Base-by-base conservation (phyloP, 2,329 filamentous ascomycete genomes). In the Fusarium metavorans region DNA sequence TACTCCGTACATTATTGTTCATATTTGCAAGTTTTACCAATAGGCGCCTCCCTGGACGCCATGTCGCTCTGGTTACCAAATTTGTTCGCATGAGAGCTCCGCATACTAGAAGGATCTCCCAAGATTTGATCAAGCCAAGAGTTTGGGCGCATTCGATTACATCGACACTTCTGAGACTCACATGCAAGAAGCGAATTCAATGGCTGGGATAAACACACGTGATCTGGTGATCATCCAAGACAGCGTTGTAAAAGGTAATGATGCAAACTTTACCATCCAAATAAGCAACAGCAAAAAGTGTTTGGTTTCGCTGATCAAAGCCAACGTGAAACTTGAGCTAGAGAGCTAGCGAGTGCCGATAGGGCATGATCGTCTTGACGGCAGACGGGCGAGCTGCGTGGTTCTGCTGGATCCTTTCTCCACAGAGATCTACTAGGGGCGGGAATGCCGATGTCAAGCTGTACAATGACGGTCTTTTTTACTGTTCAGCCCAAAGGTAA, bases 381-480 rank as follows among this genome's bases (percentile, higher is more conserved):
- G 59, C 27, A 58, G 32, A 52, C 64, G 37, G 50, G 60, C 27
- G 57, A 62, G 25, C 59, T 69, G 68, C 71, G 64, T 72, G 59
- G 45, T 30, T 30, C 34, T 43, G 20, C 43, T 69, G n/a, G 56
- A 41, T 32, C 27, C 23, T 69, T 67, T 67, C 68, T 64, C 72
- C 72, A 74, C 72, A 75, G 32, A 37, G 59, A 65, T 68, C 65
- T 52, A 72, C 72, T 64, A 66, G 72, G 35, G 16, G 61, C 68
- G 61, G 72, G 63, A 74, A 61, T 74, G 72, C 72, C 72, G 68
- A 75, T 58, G 64, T 43, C 34, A 52, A 64, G 41, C 39, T 64
- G 13, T 39, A 48, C 41, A 43, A 35, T 45, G 34, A 50, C 35
- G 48, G 48, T 10, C 25, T 30, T 30, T 52, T 14, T 52, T 14